Evolutionary conservation across 495 filamentous ascomycete species (phyloP), one percentile per base, ranked within the genome.

Genomic region (Aspergillus taichungensis): DNA sequence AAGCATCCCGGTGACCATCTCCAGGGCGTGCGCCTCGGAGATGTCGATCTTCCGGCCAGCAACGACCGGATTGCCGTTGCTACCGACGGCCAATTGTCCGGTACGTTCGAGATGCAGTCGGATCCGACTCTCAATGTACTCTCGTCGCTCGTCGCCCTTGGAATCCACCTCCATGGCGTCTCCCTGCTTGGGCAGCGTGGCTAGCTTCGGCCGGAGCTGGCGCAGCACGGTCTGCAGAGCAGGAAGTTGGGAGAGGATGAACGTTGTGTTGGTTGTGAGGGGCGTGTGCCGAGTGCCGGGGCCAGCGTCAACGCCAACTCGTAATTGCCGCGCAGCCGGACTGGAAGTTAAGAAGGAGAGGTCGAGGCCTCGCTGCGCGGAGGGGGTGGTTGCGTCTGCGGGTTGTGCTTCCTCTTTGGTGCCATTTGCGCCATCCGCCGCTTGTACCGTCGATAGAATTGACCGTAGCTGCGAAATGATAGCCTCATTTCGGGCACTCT

Each of bases 211-310:
- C 13, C 80, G 69, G 42, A 98, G 62, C 14, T 77, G 67, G 3
- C 71, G 67, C 0, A 88, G 71, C 4, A 88, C 67, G 3, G 76
- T 66, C 42, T 87, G 78, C 27, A 98, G 72, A 0, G 83, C 78
- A 8, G 85, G 84, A 8, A 96, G 72, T 62, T 98, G 92, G 1
- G 82, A 84, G 12, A 88, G 64, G 4, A 83, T 80, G 58, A 95
- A 96, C 3, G 76, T 78, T 0, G 88, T 81, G 5, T 87, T 83
- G 0, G 86, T 89, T 10, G 81, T 82, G 0, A 92, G 63, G 69
- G 41, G 73, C 9, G 57, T 64, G 40, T 65, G 69, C 37, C 62
- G 54, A 30, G 50, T 51, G 49, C 59, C 71, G 8, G 60, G 49
- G 38, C 62, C 67, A 11, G 61, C 50, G 42, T 57, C 61, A 13